Evolutionary conservation across 2,329 filamentous ascomycete genomes (phyloP).

Genomic region (Ophiostoma tasmaniense): DNA sequence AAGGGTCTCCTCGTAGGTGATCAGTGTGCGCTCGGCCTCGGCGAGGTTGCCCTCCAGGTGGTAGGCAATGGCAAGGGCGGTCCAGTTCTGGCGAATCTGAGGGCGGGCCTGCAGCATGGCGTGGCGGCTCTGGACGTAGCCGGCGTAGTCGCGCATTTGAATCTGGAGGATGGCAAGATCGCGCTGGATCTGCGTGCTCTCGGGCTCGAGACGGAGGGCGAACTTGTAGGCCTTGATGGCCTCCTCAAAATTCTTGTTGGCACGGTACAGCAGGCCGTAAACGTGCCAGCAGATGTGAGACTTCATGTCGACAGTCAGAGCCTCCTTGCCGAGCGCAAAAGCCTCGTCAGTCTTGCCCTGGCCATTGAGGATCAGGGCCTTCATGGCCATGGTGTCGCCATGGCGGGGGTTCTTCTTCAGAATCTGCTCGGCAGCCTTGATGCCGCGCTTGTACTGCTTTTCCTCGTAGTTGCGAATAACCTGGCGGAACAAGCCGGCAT

Average conservation of each 20-base stretch:
- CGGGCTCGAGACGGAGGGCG: conserved; percentile 85
- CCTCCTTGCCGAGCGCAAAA: conserved; percentile 84
- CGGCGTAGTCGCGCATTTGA: conserved; percentile 92
- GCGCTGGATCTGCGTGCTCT: conserved; percentile 85
- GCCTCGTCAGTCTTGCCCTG: conserved; percentile 90
- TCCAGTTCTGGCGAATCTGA: conserved; percentile 86
- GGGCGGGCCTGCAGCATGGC: conserved; percentile 82
- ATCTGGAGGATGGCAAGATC: conserved; percentile 89
- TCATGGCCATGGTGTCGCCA: conserved; percentile 98
- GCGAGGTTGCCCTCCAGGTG: conserved; percentile 78
- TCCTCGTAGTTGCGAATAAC: conserved; percentile 95
- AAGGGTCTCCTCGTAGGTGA: conserved; percentile 86
- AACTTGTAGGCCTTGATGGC: conserved; percentile 99
- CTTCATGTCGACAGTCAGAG: conserved; percentile 94
- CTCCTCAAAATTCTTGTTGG: conserved; percentile 96
- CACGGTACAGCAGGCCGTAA: conserved; percentile 86
- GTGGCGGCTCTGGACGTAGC: conserved; percentile 82
- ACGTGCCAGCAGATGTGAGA: conserved; percentile 99
- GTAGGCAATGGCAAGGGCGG: conserved; percentile 86
- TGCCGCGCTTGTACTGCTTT: conserved; percentile 91
- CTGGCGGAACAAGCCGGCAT: conserved; percentile 86
- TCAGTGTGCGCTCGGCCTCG: conserved; percentile 84
- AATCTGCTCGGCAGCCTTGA: conserved; percentile 95
- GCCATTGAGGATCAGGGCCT: conserved; percentile 89
- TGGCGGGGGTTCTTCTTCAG: conserved; percentile 90